phyloP scores from a whole-genome alignment of 495 filamentous ascomycete species.

The Daldinia caldariorum region DNA sequence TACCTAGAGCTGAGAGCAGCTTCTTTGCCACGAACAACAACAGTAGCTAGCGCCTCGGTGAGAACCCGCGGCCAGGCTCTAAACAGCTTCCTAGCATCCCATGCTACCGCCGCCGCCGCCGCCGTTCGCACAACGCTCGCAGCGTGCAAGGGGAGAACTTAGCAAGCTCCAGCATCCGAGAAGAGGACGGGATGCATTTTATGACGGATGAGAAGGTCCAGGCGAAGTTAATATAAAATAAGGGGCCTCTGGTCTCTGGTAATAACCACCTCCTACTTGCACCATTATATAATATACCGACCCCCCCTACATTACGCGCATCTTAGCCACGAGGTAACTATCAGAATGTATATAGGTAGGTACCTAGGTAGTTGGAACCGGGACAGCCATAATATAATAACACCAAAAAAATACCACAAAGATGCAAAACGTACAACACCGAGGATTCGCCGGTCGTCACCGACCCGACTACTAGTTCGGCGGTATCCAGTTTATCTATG shows the following conservation, averaged over 20 bases:
- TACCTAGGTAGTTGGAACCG: too few species aligned
- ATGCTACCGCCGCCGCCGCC: neutral
- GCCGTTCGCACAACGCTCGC: neutral
- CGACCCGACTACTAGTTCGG: constrained; percentile 58
- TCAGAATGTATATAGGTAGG: too few species aligned
- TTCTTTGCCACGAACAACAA: neutral
- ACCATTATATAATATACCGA: too few species aligned
- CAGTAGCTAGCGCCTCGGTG: neutral
- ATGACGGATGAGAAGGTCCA: neutral
- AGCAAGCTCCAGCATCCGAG: too few species aligned
- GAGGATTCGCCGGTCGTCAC: constrained; percentile 59
- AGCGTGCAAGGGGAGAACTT: neutral
- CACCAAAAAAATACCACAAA: neutral
- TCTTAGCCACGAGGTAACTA: too few species aligned
- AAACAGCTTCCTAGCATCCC: neutral
- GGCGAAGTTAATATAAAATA: neutral
- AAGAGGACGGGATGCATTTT: neutral
- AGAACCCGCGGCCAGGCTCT: neutral
- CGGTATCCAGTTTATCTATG: constrained; percentile 51
- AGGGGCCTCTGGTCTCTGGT: too few species aligned
- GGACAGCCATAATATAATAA: too few species aligned
- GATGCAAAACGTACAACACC: constrained; percentile 55
- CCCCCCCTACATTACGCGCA: too few species aligned
- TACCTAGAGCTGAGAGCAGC: neutral
- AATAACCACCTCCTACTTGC: too few species aligned